phyloP scores from a whole-genome alignment of 352 stramenopile species.

The Globisporangium splendens region DNA sequence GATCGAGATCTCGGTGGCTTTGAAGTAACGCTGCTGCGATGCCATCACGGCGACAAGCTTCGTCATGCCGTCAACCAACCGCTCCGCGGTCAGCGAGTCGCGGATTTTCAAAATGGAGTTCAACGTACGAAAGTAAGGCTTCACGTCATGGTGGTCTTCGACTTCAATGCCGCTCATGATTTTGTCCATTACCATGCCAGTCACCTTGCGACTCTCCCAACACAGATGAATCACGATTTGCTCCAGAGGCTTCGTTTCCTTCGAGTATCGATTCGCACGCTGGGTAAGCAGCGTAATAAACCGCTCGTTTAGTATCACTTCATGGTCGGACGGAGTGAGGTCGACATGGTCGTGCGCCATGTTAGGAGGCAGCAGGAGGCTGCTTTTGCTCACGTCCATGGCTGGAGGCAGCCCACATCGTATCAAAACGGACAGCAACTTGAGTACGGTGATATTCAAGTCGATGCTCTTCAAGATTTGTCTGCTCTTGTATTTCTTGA shows the following conservation, averaged over 20 bases:
- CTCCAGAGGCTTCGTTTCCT: conserved; percentile 77
- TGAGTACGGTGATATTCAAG: conserved; percentile 62
- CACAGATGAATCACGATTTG: conserved; percentile 77
- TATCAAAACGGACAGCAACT: conserved; percentile 70
- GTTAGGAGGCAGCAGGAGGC: conserved; percentile 40
- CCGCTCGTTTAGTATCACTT: conserved; percentile 71
- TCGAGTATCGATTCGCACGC: conserved; percentile 66
- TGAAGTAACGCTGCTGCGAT: conserved; percentile 84
- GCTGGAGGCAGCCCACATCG: conserved; percentile 64
- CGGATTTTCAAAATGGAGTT: conserved; percentile 77
- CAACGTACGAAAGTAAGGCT: conserved; percentile 86
- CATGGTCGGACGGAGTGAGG: conserved; percentile 48
- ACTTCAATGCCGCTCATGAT: conserved; percentile 75
- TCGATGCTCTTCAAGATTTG: conserved; percentile 82
- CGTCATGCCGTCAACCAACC: conserved; percentile 65
- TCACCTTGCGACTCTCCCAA: conserved; percentile 69
- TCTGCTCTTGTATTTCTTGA: conserved; percentile 65
- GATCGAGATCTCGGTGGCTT: conserved; percentile 81
- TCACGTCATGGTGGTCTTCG: conserved; percentile 84
- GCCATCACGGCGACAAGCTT: conserved; percentile 75
- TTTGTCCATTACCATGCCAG: conserved; percentile 48
- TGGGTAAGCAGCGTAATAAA: conserved; percentile 75
- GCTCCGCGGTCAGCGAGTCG: conserved; percentile 59
- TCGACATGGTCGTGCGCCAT: conserved; percentile 74
- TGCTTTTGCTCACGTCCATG: conserved; percentile 49